These are phyloP conservation scores for Tylopilus plumbeoviolaceoides DNA, from an alignment of 768 basidiomycete genomes.

Conservation along the genomic window DNA sequence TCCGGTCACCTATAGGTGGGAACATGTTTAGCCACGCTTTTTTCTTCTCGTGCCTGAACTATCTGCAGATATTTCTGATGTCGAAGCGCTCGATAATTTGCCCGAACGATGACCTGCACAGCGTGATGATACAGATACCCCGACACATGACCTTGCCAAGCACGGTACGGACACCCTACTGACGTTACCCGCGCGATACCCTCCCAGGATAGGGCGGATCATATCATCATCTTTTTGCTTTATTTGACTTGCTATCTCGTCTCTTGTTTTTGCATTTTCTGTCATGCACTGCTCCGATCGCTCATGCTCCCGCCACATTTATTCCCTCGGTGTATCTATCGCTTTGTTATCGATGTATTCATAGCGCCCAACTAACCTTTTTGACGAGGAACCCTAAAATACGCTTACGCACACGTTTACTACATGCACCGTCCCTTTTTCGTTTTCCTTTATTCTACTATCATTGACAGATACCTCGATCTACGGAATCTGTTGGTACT, in stretches of 20 bases:
- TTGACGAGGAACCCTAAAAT: background rate
- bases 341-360: slow-evolving; percentile 21
- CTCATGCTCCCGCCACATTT: slow-evolving; percentile 9
- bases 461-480: slow-evolving; percentile 5
- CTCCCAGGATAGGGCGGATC: background rate
- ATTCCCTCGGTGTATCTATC: slow-evolving; percentile 18
- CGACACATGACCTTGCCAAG: background rate
- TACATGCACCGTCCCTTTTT: background rate
- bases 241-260: background rate
- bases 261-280: slow-evolving; percentile 3
- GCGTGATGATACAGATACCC: slow-evolving; percentile 3
- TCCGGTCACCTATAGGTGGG: slow-evolving; percentile 32
- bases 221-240: background rate
- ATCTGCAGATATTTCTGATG: slow-evolving; percentile 26
- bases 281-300: slow-evolving; percentile 9
- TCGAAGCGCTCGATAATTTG: slow-evolving; percentile 22
- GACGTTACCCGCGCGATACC: background rate
- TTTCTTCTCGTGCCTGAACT: background rate
- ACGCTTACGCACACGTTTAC: slow-evolving; percentile 5
- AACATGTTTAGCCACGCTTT: background rate
- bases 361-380: slow-evolving; percentile 8
- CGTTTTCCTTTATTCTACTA: background rate
- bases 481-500: slow-evolving; percentile 1
- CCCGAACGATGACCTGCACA: slow-evolving; percentile 17
- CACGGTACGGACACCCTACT: background rate